Base-by-base conservation (phyloP, 75 land plant species). In the Sequoia sempervirens region DNA sequence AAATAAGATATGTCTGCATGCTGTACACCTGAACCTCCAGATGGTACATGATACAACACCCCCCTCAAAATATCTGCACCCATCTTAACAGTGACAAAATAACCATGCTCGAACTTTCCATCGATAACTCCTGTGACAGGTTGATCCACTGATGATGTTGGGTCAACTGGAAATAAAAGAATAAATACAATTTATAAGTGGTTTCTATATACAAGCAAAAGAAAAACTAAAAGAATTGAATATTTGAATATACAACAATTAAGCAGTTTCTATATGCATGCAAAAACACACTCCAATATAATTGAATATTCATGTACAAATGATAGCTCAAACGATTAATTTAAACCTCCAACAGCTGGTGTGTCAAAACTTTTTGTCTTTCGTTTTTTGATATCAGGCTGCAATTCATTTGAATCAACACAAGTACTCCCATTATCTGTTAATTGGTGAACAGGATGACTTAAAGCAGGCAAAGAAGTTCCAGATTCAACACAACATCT, bases 21-120 rank as follows among this genome's bases (percentile, higher is more conserved):
- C 58, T 90, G 91, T 75, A 61, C 90, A 18, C 79, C 46, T 68
- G 80, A 75, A 41, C 64, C 52, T 54, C 80, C 87, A 28, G 85
- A 61, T 36, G 89, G 88, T 9, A 85, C 68, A 86, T 93, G 94
- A 76, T 95, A 96, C 13, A 96, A 88, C 20, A 96, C 95, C 13
- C 97, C 98, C 20, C 79, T 84, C 47, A 96, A 88, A 36, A 82
- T 83, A 76, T 96, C 93, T 12, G 90, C 72, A 8, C 97, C 95
- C 68, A 93, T 56, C 66, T 85, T 89, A 20, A 96, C 94, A 10
- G 95, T 89, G 18, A 96, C 93, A 78, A 95, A 83, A 81, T 96
- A 96, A 0, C 97, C 99, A 75, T 90, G 79, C 50, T 96, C 97
- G 78, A 95, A 93, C 78, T 96, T 96, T 6, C 92, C 95, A 75